Conservation (phyloP, 139 green algal genomes). For the Raphidocelis subcapitata region DNA sequence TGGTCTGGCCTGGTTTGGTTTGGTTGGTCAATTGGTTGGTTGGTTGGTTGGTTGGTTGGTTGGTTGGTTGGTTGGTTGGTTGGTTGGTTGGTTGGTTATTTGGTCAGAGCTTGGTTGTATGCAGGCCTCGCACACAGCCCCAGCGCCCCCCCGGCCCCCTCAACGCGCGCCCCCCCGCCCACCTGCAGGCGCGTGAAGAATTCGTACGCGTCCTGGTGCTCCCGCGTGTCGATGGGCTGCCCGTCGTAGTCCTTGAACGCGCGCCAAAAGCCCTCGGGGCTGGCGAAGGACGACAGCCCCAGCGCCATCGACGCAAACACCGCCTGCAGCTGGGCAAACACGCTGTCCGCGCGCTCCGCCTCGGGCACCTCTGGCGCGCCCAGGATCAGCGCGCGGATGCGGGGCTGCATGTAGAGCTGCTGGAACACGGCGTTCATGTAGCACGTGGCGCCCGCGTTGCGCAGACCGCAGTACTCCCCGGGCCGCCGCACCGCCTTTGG, state of each 20-base stretch:
- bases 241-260: conserved; percentile 91
- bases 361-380: conserved; percentile 35
- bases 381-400: conserved; percentile 71
- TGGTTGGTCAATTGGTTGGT: too few relatives aligned
- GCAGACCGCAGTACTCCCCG: conserved; percentile 54
- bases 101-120: too few relatives aligned
- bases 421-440: conserved; percentile 97
- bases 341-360: conserved; percentile 35
- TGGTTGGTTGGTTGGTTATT: too few relatives aligned
- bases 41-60: too few relatives aligned
- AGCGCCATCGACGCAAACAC: conserved; percentile 76
- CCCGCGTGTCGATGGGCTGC: conserved; percentile 72
- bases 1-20: too few relatives aligned
- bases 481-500: conserved; percentile 9
- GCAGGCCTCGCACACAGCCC: too few relatives aligned
- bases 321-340: conserved; percentile 78
- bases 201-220: conserved; percentile 94
- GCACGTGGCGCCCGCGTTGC: conserved; percentile 89
- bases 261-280: conserved; percentile 75
- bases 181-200: conserved; percentile 85
- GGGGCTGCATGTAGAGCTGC: conserved; percentile 94
- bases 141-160: too few relatives aligned
- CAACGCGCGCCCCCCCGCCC: not conserved
- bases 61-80: too few relatives aligned
- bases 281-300: conserved; percentile 36